Base-by-base conservation (phyloP, 306 rosid species). In the Myrica gale region DNA sequence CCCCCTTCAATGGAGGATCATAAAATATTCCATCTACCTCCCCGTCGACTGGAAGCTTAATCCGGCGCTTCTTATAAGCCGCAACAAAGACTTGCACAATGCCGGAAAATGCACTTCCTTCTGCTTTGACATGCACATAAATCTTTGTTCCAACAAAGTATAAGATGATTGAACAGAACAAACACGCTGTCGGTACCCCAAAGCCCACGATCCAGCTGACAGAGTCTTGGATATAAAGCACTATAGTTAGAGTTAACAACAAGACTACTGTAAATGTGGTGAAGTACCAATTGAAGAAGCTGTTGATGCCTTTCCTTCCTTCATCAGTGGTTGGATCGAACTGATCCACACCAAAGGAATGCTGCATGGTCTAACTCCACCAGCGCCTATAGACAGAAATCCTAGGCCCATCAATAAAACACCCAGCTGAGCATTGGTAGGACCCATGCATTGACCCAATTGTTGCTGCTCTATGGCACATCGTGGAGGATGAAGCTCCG, bases 121-220 rank as follows among this genome's bases (percentile, higher is more conserved):
- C 88, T 3, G 92, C 77, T 76, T 83, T 83, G 0, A 62, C 87
- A 71, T 81, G 75, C 26, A 75, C 80, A 9, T 91, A 93, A 13
- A 91, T 26, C 39, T 41, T 81, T 6, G 72, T 42, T 1, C 97
- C 98, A 17, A 74, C 6, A 15, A 89, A 79, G 84, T 91, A 91
- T 26, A 86, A 48, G 44, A 82, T 53, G 13, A 93, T 86, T 19
- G 96, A 82, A 32, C 71, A 81, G 10, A 76, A 55, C 93, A 89
- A 89, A 46, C 87, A 86, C 1, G 69, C 0, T 0, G 93, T 85
- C 0, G 93, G 98, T 11, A 91, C 75, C 4, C 80, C 98, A 75
- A 89, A 93, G 0, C 97, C 98, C 5, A 91, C 42, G n/a, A 74
- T 87, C 98, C 98, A 94, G 60, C 96, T 94, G 3, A 94, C 52